phyloP scores from a whole-genome alignment of 177 flowering plant species.

The Telopea speciosissima region DNA sequence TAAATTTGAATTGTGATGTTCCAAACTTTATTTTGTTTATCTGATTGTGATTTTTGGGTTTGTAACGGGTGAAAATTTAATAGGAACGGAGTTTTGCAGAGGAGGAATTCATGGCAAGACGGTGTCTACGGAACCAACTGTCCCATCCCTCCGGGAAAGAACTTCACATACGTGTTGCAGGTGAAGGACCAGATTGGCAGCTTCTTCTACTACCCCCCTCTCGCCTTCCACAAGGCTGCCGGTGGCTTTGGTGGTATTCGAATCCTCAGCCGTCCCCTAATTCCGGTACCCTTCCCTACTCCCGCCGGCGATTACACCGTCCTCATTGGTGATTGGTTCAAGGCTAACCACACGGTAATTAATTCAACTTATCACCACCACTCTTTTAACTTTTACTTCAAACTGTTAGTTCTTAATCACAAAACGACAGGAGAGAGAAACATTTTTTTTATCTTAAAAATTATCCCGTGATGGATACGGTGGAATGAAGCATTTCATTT shows the following conservation, averaged over 20 bases:
- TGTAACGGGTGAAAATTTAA: slow-evolving; percentile 9
- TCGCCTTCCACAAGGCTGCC: slow-evolving; percentile 92
- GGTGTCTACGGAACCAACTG: slow-evolving; percentile 91
- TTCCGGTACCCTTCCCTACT: slow-evolving; percentile 77
- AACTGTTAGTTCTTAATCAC: too few species aligned
- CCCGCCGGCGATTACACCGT: slow-evolving; percentile 79
- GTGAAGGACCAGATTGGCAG: slow-evolving; percentile 98
- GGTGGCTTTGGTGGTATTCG: slow-evolving; percentile 90
- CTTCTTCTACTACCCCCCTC: slow-evolving; percentile 88
- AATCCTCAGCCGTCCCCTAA: slow-evolving; percentile 77
- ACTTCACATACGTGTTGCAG: slow-evolving; percentile 84
- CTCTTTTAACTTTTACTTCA: too few species aligned
- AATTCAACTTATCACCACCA: neutral
- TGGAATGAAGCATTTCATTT: too few species aligned
- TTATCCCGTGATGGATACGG: too few species aligned
- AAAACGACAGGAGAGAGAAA: too few species aligned
- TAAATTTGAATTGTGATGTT: too few species aligned
- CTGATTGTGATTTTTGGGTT: neutral
- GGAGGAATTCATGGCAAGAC: slow-evolving; percentile 85
- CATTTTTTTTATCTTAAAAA: too few species aligned
- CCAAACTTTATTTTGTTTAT: too few species aligned
- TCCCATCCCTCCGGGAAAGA: slow-evolving; percentile 92
- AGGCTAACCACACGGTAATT: slow-evolving; percentile 77
- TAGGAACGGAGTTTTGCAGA: slow-evolving; percentile 83
- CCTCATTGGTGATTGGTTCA: slow-evolving; percentile 95